Evolutionary conservation across 495 filamentous ascomycete species (phyloP).

Genomic region (Lophiotrema nucula): DNA sequence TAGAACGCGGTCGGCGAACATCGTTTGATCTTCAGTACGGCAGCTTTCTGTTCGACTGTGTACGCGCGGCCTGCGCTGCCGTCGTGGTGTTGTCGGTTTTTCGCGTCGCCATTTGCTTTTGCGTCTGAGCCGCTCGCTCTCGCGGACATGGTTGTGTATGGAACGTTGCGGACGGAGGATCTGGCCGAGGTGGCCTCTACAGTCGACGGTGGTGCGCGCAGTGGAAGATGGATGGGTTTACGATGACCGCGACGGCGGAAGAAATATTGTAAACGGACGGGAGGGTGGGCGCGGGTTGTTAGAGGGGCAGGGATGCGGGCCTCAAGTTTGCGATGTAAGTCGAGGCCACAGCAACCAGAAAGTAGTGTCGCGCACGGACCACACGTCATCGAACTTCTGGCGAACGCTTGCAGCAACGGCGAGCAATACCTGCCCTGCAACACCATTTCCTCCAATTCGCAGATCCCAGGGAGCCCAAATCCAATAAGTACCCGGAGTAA

Average conservation of each 20-base stretch:
- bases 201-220: background rate
- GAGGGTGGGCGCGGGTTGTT: background rate
- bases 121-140: constrained; percentile 72
- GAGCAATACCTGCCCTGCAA: too few relatives aligned
- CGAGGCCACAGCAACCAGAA: constrained; percentile 10
- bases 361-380: background rate
- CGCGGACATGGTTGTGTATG: constrained; percentile 63
- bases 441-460: too few relatives aligned
- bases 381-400: constrained; percentile 4
- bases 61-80: constrained; percentile 88
- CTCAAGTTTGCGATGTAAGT: background rate
- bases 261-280: background rate
- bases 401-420: too few relatives aligned
- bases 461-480: too few relatives aligned
- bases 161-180: background rate
- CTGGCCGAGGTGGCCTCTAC: background rate
- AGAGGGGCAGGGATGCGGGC: background rate
- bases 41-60: constrained; percentile 84
- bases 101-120: constrained; percentile 57
- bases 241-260: too few relatives aligned
- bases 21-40: constrained; percentile 79
- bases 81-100: constrained; percentile 83
- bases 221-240: too few relatives aligned
- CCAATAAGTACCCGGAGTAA: too few relatives aligned
- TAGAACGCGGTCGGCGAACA: constrained; percentile 88